Base-by-base conservation (phyloP, 371 early-diverging fungal species). In the Mortierella sp. region DNA sequence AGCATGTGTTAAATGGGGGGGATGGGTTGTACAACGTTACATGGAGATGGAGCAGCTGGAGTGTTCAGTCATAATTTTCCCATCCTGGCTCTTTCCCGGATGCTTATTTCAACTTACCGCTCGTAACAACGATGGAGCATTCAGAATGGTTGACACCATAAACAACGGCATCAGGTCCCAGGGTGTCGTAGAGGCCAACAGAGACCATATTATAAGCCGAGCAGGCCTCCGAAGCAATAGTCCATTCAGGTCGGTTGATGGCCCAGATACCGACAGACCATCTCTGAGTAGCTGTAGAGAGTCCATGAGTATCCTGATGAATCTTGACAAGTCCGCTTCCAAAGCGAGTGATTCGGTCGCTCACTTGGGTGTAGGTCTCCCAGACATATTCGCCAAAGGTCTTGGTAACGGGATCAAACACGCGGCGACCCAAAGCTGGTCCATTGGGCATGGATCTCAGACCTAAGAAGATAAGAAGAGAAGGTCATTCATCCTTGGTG, bases 111-210 rank as follows among this genome's bases (percentile, higher is more conserved):
- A n/a, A 38, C 60, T 31, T 69, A 74, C 76, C 76, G 50, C 76
- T 87, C 21, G 89, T 86, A 28, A 96, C 81, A 21, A 96, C 80
- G 7, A 88, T 81, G n/a, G 90, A 72, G 64, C 93, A 83, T 66
- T 94, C 91, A 7, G 92, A 83, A 41, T 93, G 93, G 47, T 85
- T 84, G 19, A 90, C 80, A 51, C 91, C 88, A 55, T 85, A 87
- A 60, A 83, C 82, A 16, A 94, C 86, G 0, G 91, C 88, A 13
- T 90, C 92, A 12, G 86, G 84, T n/a, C 98, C 98, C 19, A 98
- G 87, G 7, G 98, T 98, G 76, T 98, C 97, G 80, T 98, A 98
- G 39, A 99, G 84, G 3, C 99, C 97, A 8, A 97, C 96, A 13
- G 94, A 85, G 27, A 86, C 81, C n/a, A 87, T 70, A 56, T 83